Conservation (phyloP, 2,329 filamentous ascomycete genomes). For the Fusarium buharicum region DNA sequence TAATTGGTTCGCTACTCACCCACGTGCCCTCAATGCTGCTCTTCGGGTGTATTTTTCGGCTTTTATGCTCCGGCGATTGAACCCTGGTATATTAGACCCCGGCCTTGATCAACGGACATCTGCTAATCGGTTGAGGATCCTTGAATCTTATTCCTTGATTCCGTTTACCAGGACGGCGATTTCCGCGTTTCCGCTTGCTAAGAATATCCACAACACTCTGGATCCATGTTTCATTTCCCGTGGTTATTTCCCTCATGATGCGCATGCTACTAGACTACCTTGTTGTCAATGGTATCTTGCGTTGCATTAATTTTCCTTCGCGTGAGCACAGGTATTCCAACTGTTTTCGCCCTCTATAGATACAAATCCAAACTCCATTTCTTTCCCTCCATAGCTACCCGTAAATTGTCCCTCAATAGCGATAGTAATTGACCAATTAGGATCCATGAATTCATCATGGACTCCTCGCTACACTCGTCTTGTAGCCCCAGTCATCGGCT, state of each 20-base stretch:
- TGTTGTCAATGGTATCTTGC: not conserved
- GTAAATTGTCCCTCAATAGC: not conserved
- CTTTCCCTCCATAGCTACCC: not conserved
- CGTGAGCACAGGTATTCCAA: not conserved
- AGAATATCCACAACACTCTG: not conserved
- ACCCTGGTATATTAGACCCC: too few relatives aligned
- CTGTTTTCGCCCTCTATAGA: not conserved
- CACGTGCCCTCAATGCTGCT: too few relatives aligned
- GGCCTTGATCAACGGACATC: not conserved
- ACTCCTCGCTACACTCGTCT: constrained; percentile 11
- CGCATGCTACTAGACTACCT: not conserved
- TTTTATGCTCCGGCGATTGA: too few relatives aligned
- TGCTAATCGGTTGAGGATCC: not conserved
- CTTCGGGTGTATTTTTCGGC: too few relatives aligned
- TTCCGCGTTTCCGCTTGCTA: constrained; percentile 7
- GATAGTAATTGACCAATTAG: not conserved
- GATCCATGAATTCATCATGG: constrained; percentile 1
- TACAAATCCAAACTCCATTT: not conserved
- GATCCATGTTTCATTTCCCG: not conserved
- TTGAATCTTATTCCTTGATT: not conserved
- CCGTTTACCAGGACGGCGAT: constrained; percentile 8
- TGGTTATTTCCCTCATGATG: not conserved
- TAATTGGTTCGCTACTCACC: too few relatives aligned
- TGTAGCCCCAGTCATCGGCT: constrained; percentile 33
- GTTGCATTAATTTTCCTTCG: constrained; percentile 16